Evolutionary conservation across 805 yeast genomes (phyloP), one percentile per base, ranked within the genome.

Genomic region (Kregervanrija pseudodelftensis): DNA sequence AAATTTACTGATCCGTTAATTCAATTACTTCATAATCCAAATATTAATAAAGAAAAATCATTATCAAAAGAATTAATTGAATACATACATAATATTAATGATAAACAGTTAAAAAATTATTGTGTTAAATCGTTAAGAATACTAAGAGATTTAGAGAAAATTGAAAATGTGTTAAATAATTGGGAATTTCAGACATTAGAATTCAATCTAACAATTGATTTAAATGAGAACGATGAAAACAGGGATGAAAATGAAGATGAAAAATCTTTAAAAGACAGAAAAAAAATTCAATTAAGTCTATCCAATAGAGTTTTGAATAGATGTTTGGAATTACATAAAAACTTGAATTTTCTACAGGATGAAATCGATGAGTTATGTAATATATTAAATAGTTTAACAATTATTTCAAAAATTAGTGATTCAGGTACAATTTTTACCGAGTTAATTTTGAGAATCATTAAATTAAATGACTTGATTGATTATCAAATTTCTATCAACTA

Each of bases 141-240:
- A 5, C 59, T 77, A 31, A 68, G 76, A 50, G 71, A 75, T 37
- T 59, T 77, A 36, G 82, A 77, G 58, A 69, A 69, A 48, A 64
- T 74, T 15, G 75, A 72, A 49, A 57, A 71, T 33, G 67, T 64
- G 33, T 61, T 74, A 40, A 68, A 72, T 47, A 72, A 73, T 48
- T 77, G 82, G 82, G 79, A 76, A 42, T 76, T 77, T 46, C 60
- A 73, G 37, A 72, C 80, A 9, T 57, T 77, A 28, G 79, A 76
- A 51, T 68, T 68, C 49, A 72, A 72, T 50, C 64, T 75, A 12
- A 66, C 69, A 15, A 34, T 51, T 22, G 43, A 38, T 17, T 37
- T 45, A 15, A 44, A 51, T 28, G 41, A 41, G 33, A 42, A 41
- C 12, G 30, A 22, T 17, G 33, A 45, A 13, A 28, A 32, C 17